Conservation (phyloP, 2,329 filamentous ascomycete genomes). For the Dactylonectria estremocensis region DNA sequence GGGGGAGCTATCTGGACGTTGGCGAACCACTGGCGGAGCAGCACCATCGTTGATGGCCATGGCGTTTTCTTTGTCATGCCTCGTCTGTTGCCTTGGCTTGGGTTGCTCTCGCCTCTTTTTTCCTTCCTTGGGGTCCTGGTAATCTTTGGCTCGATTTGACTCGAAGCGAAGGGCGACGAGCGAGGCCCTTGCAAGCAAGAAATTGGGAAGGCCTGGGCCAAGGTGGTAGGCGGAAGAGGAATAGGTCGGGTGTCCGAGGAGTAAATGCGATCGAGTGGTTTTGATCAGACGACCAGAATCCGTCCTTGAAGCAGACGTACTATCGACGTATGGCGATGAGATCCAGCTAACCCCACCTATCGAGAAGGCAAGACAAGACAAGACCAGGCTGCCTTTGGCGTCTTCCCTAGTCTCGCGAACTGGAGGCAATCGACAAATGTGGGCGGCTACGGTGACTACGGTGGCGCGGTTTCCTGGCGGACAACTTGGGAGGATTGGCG, state of each 20-base stretch:
- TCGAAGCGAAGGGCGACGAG: slow-evolving; percentile 14
- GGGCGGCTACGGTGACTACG: slow-evolving; percentile 39
- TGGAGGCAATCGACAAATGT: slow-evolving; percentile 11
- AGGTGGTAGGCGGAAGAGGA: slow-evolving; percentile 4
- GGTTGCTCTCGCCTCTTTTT: slow-evolving; percentile 6
- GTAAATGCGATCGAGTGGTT: slow-evolving; percentile 2
- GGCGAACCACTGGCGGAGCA: slow-evolving; percentile 22
- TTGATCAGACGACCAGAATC: slow-evolving; percentile 13
- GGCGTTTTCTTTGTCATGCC: slow-evolving; percentile 24
- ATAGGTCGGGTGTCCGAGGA: slow-evolving; percentile 14
- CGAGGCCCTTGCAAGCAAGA: slow-evolving; percentile 9
- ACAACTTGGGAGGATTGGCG: slow-evolving; percentile 5
- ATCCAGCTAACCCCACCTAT: not conserved
- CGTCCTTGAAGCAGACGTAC: slow-evolving; percentile 4
- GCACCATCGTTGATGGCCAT: slow-evolving; percentile 4
- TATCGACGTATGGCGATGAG: not conserved
- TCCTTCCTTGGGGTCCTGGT: not conserved
- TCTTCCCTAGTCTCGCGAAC: slow-evolving; percentile 13
- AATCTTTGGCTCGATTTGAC: slow-evolving; percentile 18
- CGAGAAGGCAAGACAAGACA: not conserved
- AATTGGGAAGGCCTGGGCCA: slow-evolving; percentile 13
- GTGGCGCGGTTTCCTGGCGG: slow-evolving; percentile 36
- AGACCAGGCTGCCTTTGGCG: slow-evolving; percentile 21
- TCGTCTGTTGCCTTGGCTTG: slow-evolving; percentile 11
- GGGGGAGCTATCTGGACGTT: slow-evolving; percentile 13